Percentiles rank a stretch among this genome's conserved stretches.
phyloP scores from a whole-genome alignment of 768 basidiomycete species.

The Phlebiopsis gigantea region DNA sequence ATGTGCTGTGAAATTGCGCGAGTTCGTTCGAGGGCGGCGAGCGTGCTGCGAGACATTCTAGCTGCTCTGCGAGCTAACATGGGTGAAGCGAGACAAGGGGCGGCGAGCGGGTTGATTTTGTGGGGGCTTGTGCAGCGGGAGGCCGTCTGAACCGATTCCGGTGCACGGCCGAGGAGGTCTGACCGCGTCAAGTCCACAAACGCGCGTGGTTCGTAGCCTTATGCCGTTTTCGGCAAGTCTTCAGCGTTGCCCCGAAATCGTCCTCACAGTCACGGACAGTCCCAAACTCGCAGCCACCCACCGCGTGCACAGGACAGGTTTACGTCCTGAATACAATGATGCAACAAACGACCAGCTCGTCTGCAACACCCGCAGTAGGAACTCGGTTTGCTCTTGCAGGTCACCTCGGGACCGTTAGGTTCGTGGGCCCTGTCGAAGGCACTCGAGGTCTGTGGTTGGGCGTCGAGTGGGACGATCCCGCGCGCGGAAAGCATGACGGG shows the following conservation, averaged over 20 bases:
- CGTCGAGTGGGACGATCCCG: conserved; percentile 91
- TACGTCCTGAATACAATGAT: too few relatives aligned
- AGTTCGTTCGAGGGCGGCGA: conserved; percentile 19
- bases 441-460: conserved; percentile 82
- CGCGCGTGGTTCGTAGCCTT: not conserved
- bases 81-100: not conserved
- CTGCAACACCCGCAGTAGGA: conserved; percentile 35
- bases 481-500: conserved; percentile 86
- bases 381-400: conserved; percentile 51
- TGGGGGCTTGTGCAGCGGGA: not conserved
- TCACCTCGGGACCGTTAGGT: conserved; percentile 66
- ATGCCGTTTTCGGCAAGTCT: conserved; percentile 3
- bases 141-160: not conserved
- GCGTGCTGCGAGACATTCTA: conserved; percentile 20
- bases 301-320: not conserved
- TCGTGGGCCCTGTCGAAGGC: conserved; percentile 56
- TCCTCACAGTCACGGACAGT: too few relatives aligned
- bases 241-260: not conserved
- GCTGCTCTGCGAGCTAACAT: conserved; percentile 20
- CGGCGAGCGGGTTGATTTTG: not conserved
- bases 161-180: not conserved
- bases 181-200: not conserved
- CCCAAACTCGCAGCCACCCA: not conserved
- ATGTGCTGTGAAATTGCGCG: conserved; percentile 24
- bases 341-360: not conserved